Percentiles rank a stretch among this genome's conserved stretches.
Conservation (phyloP, 2,329 filamentous ascomycete species). For the Fusarium ramigenum region DNA sequence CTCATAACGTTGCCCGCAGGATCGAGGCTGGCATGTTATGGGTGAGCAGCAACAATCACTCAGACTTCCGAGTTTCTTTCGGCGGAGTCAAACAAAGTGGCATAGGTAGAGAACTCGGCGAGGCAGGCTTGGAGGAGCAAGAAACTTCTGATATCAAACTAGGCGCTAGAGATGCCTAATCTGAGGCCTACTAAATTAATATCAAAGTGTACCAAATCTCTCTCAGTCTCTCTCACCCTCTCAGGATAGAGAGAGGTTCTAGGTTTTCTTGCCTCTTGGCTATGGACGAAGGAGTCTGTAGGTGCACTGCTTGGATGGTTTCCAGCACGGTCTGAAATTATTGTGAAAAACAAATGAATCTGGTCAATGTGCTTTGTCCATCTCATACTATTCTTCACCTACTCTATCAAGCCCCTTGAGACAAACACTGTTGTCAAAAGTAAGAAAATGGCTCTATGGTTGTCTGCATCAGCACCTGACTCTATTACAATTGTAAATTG, state of each 20-base stretch:
- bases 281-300: background rate
- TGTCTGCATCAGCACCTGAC: background rate
- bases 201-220: background rate
- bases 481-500: too few species aligned
- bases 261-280: background rate
- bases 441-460: background rate
- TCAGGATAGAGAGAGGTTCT: background rate
- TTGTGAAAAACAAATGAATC: background rate
- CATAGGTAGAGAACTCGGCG: background rate
- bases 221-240: background rate
- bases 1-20: background rate
- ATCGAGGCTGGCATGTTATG: background rate
- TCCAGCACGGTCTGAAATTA: background rate
- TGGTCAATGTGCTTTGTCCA: background rate
- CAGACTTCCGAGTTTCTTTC: background rate
- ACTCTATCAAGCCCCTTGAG: background rate
- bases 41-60: slow-evolving; percentile 3
- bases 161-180: background rate
- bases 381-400: background rate
- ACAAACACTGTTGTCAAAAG: background rate
- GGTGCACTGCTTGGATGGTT: background rate
- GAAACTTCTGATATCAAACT: background rate
- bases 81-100: background rate
- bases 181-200: background rate
- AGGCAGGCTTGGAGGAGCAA: background rate